phyloP scores from a whole-genome alignment of 371 early-diverging fungal species.

The Mortierella sp. region DNA sequence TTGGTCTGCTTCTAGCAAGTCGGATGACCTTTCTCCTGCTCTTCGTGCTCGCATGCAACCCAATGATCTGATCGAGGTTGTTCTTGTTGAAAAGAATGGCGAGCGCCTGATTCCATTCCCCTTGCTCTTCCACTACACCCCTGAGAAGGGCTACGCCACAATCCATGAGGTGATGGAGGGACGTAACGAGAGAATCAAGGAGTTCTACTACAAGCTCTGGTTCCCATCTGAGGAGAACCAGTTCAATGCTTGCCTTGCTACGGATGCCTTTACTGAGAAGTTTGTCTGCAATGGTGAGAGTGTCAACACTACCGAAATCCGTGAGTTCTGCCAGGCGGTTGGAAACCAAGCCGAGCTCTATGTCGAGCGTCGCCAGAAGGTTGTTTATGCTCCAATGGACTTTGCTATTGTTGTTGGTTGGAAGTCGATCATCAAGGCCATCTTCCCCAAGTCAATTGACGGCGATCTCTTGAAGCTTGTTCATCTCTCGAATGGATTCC shows the following conservation, averaged over 20 bases:
- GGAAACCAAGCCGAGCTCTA: slow-evolving; percentile 94
- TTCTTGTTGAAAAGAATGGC: slow-evolving; percentile 78
- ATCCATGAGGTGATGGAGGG: slow-evolving; percentile 95
- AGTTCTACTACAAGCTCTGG: slow-evolving; percentile 93
- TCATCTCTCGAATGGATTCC: slow-evolving; percentile 95
- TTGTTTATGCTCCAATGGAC: slow-evolving; percentile 90
- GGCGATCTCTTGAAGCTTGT: slow-evolving; percentile 93
- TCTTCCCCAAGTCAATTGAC: slow-evolving; percentile 94
- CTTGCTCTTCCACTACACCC: slow-evolving; percentile 83
- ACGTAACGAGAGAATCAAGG: slow-evolving; percentile 92
- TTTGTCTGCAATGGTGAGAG: slow-evolving; percentile 73
- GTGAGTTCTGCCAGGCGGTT: slow-evolving; percentile 88
- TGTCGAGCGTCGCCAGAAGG: slow-evolving; percentile 71
- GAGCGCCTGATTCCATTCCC: slow-evolving; percentile 75
- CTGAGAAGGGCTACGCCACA: slow-evolving; percentile 83
- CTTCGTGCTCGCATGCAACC: slow-evolving; percentile 72
- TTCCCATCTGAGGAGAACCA: slow-evolving; percentile 67
- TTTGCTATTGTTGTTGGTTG: slow-evolving; percentile 95
- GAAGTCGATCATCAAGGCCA: slow-evolving; percentile 93
- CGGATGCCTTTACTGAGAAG: slow-evolving; percentile 65
- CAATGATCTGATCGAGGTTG: slow-evolving; percentile 71
- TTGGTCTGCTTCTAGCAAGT: slow-evolving; percentile 69
- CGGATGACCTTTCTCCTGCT: slow-evolving; percentile 62
- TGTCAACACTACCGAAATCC: slow-evolving; percentile 72
- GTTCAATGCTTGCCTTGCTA: slow-evolving; percentile 60